A percentile compares a stretch with the other conserved stretches of the same genome.
These are phyloP conservation scores for Verbascum thapsus DNA, from an alignment of 257 asterid genomes.

Conservation along the genomic window DNA sequence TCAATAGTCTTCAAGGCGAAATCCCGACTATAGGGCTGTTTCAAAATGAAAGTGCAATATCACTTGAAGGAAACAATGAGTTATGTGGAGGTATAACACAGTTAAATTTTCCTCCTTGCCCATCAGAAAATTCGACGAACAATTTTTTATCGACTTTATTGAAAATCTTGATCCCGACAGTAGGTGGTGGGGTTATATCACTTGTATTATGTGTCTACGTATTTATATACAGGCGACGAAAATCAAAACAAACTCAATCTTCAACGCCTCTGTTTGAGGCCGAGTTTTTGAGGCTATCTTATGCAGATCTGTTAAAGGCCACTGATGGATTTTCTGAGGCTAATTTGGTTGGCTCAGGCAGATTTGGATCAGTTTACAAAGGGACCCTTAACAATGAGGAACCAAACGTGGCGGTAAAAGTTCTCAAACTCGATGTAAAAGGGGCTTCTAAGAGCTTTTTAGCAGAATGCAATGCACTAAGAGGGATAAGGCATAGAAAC, in stretches of 20 bases:
- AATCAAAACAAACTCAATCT: background rate
- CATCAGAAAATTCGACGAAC: slow-evolving; percentile 3
- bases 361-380: no score
- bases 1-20: no score
- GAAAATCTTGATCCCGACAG: slow-evolving; percentile 17
- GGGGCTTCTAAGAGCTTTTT: slow-evolving; percentile 35
- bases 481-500: slow-evolving; percentile 23
- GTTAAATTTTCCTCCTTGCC: slow-evolving; percentile 10
- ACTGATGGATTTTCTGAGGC: no score
- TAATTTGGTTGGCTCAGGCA: no score
- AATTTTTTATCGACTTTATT: background rate
- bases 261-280: background rate
- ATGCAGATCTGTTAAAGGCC: no score
- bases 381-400: background rate
- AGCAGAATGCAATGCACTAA: slow-evolving; percentile 28
- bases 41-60: background rate
- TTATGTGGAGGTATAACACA: slow-evolving; percentile 1
- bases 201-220: background rate
- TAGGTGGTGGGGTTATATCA: background rate
- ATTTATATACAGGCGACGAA: background rate
- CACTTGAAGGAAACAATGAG: background rate
- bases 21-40: background rate
- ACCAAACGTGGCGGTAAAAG: slow-evolving; percentile 26
- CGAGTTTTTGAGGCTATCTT: background rate
- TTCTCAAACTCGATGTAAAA: slow-evolving; percentile 19